phyloP scores from a whole-genome alignment of 371 early-diverging fungal genomes.

The Rhizopus stolonifer region DNA sequence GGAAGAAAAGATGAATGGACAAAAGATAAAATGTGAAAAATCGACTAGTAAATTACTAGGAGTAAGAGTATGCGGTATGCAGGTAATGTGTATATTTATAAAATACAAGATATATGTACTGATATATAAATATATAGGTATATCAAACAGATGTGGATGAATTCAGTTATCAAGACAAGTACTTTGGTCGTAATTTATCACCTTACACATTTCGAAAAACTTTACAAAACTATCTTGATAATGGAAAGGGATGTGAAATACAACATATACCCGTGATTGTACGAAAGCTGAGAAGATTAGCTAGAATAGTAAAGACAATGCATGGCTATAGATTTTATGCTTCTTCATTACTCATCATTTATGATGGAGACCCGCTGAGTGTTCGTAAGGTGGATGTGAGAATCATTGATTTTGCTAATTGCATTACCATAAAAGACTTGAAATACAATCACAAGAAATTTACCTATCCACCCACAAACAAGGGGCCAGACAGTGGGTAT shows the following conservation, averaged over 20 bases:
- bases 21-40: conserved; percentile 86
- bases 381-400: conserved; percentile 68
- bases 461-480: conserved; percentile 69
- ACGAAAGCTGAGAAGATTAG: conserved; percentile 68
- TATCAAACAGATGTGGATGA: conserved; percentile 71
- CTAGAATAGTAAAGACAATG: conserved; percentile 70
- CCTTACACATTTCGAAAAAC: conserved; percentile 75
- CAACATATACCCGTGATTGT: conserved; percentile 82
- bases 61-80: conserved; percentile 96
- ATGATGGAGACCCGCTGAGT: conserved; percentile 36
- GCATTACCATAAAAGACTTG: conserved; percentile 45
- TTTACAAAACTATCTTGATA: conserved; percentile 82
- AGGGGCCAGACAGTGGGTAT: conserved; percentile 73
- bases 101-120: neutral
- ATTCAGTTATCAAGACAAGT: conserved; percentile 87
- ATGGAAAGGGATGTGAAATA: conserved; percentile 69
- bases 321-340: conserved; percentile 89
- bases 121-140: conserved; percentile 44
- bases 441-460: conserved; percentile 27
- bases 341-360: conserved; percentile 71
- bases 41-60: conserved; percentile 90
- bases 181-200: conserved; percentile 86
- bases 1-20: conserved; percentile 77
- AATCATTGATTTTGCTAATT: conserved; percentile 95
- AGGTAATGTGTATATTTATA: conserved; percentile 55